Percentiles rank a stretch among this genome's conserved stretches.
Conservation (phyloP, 1,139 yeast genomes). For the Magnusiomyces ingens region DNA sequence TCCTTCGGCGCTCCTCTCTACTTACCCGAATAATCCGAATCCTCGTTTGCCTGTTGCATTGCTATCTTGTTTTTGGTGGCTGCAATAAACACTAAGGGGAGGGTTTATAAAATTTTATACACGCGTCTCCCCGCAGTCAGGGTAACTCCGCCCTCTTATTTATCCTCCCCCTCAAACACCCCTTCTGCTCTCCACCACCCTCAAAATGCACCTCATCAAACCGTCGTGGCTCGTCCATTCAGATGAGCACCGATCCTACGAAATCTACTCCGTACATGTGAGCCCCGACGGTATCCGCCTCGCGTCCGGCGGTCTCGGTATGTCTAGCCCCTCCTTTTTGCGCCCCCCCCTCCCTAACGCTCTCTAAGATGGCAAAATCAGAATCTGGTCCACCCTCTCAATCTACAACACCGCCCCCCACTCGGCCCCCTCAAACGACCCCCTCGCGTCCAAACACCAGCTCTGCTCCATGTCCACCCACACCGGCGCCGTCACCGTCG, state of each 20-base stretch:
- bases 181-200: too few relatives aligned
- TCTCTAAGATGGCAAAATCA: slow-evolving; percentile 68
- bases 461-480: slow-evolving; percentile 36
- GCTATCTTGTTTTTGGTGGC: background rate
- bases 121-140: background rate
- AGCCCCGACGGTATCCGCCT: slow-evolving; percentile 75
- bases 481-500: slow-evolving; percentile 85
- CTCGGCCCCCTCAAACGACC: slow-evolving; percentile 5
- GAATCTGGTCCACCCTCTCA: slow-evolving; percentile 73
- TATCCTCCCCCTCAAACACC: too few relatives aligned
- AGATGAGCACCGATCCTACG: slow-evolving; percentile 77
- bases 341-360: background rate
- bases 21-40: background rate
- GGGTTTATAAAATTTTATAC: background rate
- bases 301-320: slow-evolving; percentile 81
- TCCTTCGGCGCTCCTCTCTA: too few relatives aligned
- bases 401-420: slow-evolving; percentile 30
- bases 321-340: too few relatives aligned
- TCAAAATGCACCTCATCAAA: background rate
- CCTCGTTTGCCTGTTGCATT: background rate
- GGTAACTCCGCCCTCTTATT: background rate
- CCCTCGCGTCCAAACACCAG: slow-evolving; percentile 18
- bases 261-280: slow-evolving; percentile 76
- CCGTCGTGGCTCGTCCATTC: slow-evolving; percentile 5
- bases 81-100: background rate